A percentile compares a stretch with the other conserved stretches of the same genome.
phyloP scores from a whole-genome alignment of 768 basidiomycete species.

The Thelephora aurantiotincta region DNA sequence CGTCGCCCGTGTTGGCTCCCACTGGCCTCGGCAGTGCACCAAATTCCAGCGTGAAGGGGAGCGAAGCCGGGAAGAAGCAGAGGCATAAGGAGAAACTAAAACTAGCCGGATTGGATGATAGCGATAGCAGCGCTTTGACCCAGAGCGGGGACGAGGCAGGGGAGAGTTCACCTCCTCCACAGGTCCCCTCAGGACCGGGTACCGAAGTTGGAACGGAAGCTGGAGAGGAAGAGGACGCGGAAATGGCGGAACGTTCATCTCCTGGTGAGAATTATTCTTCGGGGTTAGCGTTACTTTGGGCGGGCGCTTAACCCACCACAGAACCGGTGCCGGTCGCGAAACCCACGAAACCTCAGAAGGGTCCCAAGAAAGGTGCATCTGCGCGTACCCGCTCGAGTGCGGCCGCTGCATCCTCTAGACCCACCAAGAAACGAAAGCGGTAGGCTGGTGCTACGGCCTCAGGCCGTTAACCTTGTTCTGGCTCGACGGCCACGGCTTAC shows the following conservation, averaged over 20 bases:
- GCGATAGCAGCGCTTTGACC: conserved; percentile 73
- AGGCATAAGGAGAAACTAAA: conserved; percentile 20
- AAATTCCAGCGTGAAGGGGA: conserved; percentile 22
- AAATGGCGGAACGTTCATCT: conserved; percentile 38
- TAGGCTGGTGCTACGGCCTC: conserved; percentile 7
- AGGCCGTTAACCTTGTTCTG: too few species aligned
- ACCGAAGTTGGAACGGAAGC: conserved; percentile 61
- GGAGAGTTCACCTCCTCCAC: conserved; percentile 39
- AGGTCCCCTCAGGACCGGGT: conserved; percentile 54
- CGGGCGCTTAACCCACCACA: neutral
- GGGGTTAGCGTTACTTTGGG: neutral
- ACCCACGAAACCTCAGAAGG: conserved; percentile 12
- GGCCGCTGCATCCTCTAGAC: conserved; percentile 21
- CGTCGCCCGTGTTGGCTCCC: conserved; percentile 34
- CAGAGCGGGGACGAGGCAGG: conserved; percentile 57
- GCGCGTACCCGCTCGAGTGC: conserved; percentile 16
- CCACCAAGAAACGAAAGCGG: conserved; percentile 33
- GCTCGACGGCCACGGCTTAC: too few species aligned
- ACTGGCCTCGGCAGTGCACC: conserved; percentile 16
- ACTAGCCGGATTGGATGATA: conserved; percentile 67
- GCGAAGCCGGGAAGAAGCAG: conserved; percentile 28
- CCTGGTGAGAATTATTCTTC: conserved; percentile 30
- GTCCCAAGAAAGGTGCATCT: conserved; percentile 14
- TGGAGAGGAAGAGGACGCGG: conserved; percentile 49
- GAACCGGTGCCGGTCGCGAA: conserved; percentile 9